phyloP scores from a whole-genome alignment of 495 filamentous ascomycete species.

The Xylaria venustula region DNA sequence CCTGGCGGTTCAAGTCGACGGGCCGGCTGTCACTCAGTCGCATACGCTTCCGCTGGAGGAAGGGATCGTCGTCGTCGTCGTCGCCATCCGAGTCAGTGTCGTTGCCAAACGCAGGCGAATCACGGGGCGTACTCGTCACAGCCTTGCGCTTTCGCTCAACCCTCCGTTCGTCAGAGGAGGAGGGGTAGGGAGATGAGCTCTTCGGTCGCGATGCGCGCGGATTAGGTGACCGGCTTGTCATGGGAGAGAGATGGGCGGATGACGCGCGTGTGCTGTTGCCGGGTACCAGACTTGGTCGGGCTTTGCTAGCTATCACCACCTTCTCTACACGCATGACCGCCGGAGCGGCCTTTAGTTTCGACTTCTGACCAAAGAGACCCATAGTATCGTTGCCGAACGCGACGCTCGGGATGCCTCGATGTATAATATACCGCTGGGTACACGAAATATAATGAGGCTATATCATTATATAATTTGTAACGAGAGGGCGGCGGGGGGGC shows the following conservation, averaged over 20 bases:
- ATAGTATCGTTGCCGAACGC: constrained; percentile 15
- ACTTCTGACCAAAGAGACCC: constrained; percentile 31
- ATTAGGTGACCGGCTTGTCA: constrained; percentile 24
- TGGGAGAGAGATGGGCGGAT: constrained; percentile 19
- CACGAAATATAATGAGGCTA: background rate
- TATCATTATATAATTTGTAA: background rate
- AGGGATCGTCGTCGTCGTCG: constrained; percentile 24
- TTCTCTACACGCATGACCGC: constrained; percentile 37
- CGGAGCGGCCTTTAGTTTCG: constrained; percentile 30
- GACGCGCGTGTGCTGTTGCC: constrained; percentile 16
- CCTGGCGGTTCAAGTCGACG: constrained; percentile 54
- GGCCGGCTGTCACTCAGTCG: constrained; percentile 23
- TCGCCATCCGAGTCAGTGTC: constrained; percentile 24
- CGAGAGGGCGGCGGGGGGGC: background rate
- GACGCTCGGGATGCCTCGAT: background rate
- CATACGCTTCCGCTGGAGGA: constrained; percentile 31
- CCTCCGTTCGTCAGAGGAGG: constrained; percentile 33
- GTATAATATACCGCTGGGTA: background rate
- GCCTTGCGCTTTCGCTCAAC: constrained; percentile 30
- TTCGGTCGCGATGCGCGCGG: constrained; percentile 25
- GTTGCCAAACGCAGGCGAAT: constrained; percentile 31
- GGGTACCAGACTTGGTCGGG: constrained; percentile 16
- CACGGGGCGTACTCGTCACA: constrained; percentile 26
- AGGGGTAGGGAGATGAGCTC: constrained; percentile 36
- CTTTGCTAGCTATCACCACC: constrained; percentile 25